Percentiles rank a stretch among this genome's conserved stretches.
Conservation (phyloP, 2,329 filamentous ascomycete species). For the Paecilomyces formosus region DNA sequence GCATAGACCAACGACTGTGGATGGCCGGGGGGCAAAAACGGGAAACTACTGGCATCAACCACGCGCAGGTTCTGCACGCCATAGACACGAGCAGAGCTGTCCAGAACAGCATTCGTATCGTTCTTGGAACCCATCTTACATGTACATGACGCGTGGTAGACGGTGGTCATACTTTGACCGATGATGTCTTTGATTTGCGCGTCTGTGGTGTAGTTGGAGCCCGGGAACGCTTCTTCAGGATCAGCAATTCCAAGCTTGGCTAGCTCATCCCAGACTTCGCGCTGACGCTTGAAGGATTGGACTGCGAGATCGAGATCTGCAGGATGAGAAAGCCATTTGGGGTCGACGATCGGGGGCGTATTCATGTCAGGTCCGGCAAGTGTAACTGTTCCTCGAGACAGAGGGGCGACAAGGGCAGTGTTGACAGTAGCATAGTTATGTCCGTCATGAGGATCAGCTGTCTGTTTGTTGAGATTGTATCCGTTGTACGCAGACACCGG, state of each 20-base stretch:
- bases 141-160: slow-evolving; percentile 28
- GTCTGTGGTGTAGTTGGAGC: slow-evolving; percentile 32
- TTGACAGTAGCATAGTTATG: slow-evolving; percentile 26
- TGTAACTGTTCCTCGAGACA: slow-evolving; percentile 39
- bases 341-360: slow-evolving; percentile 38
- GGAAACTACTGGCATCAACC: slow-evolving; percentile 26
- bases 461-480: slow-evolving; percentile 17
- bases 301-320: slow-evolving; percentile 40
- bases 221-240: slow-evolving; percentile 32
- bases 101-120: slow-evolving; percentile 26
- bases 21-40: slow-evolving; percentile 33
- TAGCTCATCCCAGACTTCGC: slow-evolving; percentile 26
- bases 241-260: slow-evolving; percentile 22
- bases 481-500: slow-evolving; percentile 18
- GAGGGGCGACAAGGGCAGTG: slow-evolving; percentile 30
- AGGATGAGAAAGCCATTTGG: slow-evolving; percentile 39
- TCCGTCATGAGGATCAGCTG: slow-evolving; percentile 18
- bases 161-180: slow-evolving; percentile 19
- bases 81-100: slow-evolving; percentile 18
- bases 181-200: slow-evolving; percentile 35
- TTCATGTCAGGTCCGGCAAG: slow-evolving; percentile 28
- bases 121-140: slow-evolving; percentile 28
- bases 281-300: slow-evolving; percentile 35
- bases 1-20: slow-evolving; percentile 29
- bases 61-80: slow-evolving; percentile 25